A percentile compares a stretch with the other conserved stretches of the same genome.
These are phyloP conservation scores for Eleusine indica DNA, from an alignment of 176 grass and related monocot species.

Conservation along the genomic window DNA sequence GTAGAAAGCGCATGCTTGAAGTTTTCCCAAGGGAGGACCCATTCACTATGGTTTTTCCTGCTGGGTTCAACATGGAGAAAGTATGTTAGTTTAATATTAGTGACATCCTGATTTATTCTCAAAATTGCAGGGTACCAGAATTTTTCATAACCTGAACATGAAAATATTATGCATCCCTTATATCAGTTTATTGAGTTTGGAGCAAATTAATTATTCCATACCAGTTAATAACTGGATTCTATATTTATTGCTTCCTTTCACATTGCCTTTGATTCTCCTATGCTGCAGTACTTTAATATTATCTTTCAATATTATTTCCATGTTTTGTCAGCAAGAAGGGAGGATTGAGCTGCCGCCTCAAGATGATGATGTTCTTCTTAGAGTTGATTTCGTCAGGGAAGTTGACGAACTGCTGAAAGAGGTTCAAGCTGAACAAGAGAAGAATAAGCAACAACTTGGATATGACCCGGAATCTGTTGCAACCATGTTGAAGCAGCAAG, in stretches of 20 bases:
- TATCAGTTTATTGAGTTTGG: not conserved
- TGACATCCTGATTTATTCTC: conserved; percentile 9
- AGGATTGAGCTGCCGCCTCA: conserved; percentile 73
- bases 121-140: conserved; percentile 5
- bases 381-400: conserved; percentile 90
- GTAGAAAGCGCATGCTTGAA: conserved; percentile 77
- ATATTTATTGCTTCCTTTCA: not conserved
- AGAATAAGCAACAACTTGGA: conserved; percentile 45
- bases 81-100: conserved; percentile 53
- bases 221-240: conserved; percentile 6
- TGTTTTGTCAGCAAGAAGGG: conserved; percentile 60
- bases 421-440: conserved; percentile 62
- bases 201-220: not conserved
- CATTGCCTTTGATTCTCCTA: not conserved
- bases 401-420: conserved; percentile 76
- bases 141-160: not conserved
- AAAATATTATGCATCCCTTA: not conserved
- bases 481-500: conserved; percentile 69
- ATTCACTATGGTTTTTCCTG: conserved; percentile 78
- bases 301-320: not conserved
- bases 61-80: conserved; percentile 71
- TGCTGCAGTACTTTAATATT: not conserved
- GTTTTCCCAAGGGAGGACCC: conserved; percentile 86
- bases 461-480: conserved; percentile 87
- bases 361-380: conserved; percentile 71